A percentile compares a stretch with the other conserved stretches of the same genome.
phyloP scores from a whole-genome alignment of 305 asterid genomes.

The Solanum aculeatissimum region DNA sequence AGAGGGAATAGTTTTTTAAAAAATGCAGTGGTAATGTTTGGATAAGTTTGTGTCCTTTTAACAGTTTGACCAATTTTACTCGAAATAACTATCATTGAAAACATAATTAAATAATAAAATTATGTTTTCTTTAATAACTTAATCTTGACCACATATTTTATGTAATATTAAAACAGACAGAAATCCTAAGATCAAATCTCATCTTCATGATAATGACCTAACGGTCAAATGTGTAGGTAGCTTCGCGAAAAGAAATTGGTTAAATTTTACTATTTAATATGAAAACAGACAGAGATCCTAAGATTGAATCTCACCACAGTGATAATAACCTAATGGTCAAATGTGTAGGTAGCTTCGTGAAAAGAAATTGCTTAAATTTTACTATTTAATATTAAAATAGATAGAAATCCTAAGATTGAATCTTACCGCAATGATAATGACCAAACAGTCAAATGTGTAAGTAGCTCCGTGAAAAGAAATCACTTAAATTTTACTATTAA shows the following conservation, averaged over 20 bases:
- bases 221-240: neutral
- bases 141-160: too few relatives aligned
- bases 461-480: neutral
- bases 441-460: neutral
- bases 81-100: neutral
- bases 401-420: too few relatives aligned
- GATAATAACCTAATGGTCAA: neutral
- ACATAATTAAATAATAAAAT: neutral
- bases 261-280: neutral
- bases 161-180: too few relatives aligned
- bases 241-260: neutral
- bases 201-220: neutral
- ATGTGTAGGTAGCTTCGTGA: neutral
- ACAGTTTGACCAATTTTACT: neutral
- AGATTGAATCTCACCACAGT: neutral
- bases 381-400: too few relatives aligned
- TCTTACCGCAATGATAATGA: neutral
- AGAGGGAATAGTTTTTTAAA: neutral
- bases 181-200: neutral
- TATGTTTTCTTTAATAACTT: neutral
- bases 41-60: neutral
- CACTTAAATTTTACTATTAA: neutral
- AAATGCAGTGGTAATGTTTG: neutral
- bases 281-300: neutral
- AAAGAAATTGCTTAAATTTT: neutral